phyloP scores from a whole-genome alignment of 257 asterid genomes.

The Solanum appendiculatum region DNA sequence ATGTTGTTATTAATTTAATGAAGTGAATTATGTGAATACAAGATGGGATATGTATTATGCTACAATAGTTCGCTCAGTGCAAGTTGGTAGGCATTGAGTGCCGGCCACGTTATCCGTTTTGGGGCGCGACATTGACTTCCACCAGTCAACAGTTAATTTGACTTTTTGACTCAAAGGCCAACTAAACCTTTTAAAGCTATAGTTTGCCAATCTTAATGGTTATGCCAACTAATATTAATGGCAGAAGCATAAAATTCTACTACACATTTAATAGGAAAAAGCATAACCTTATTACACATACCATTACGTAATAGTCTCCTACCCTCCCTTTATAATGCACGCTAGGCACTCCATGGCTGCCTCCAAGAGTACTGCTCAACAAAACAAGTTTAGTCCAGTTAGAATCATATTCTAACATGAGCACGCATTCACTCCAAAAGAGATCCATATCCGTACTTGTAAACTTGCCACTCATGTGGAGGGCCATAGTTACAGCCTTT shows the following conservation, averaged over 20 bases:
- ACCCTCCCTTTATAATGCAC: conserved; percentile 36
- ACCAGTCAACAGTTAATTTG: background rate
- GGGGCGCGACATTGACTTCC: background rate
- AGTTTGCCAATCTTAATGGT: background rate
- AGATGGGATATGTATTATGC: background rate
- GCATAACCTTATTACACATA: conserved; percentile 1
- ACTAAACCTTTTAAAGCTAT: background rate
- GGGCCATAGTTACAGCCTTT: conserved; percentile 43
- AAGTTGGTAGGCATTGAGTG: background rate
- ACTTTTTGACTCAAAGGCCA: background rate
- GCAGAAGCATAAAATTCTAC: background rate
- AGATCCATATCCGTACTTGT: conserved; percentile 18
- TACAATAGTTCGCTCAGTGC: background rate
- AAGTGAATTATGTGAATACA: background rate
- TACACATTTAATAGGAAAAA: background rate
- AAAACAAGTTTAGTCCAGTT: background rate
- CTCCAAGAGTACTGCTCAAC: conserved; percentile 33
- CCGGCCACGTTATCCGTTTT: background rate
- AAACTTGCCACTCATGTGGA: conserved; percentile 41
- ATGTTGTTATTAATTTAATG: background rate
- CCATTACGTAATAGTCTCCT: conserved; percentile 38
- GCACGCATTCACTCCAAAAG: background rate
- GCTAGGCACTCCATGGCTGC: conserved; percentile 33
- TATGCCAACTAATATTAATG: background rate
- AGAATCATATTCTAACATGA: background rate